Base-by-base conservation (phyloP, 257 asterid genomes). In the Solanum lignicaule region DNA sequence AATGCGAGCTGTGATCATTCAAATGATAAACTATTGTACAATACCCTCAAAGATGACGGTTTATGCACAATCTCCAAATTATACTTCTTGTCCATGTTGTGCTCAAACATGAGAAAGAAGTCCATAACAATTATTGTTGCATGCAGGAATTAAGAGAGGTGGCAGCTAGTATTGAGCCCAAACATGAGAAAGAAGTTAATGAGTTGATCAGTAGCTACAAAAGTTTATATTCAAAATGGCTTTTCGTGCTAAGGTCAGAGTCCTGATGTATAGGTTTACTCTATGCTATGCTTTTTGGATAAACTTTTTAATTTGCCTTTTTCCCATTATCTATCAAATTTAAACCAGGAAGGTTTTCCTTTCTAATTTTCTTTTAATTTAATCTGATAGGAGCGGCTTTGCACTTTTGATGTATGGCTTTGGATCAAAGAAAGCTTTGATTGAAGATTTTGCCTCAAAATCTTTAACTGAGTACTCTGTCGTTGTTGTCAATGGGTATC, bases 351-450 rank as follows among this genome's bases (percentile, higher is more conserved):
- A 21, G 52, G 10, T 74, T 35, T 36, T 74, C 18, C 83, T 21
- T 74, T 21, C 52, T 74, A 74, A 21, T 5, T 9, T 74, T 21
- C 39, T 35, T 20, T 23, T 74, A 21, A 35, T 35, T 35, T 74
- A 5, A 74, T 36, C 31, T 35, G 83, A 74, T 74, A 74, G 83
- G 94, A 92, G 95, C 81, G 98, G 98, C 14, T 95, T 94, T 89
- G 98, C 96, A 87, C 94, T 95, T 36, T 87, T 97, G 91, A 94
- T 95, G 98, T 95, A 97, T 91, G 99, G 99, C 7, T 97, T 95
- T 81, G 98, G 99, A 88, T 97, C 98, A 27, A 97, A 96, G 92
- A 97, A 93, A 88, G 91, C 91, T 29, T 90, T 97, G 91, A 87
- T 97, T 4, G 98, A 97, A 91, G 98, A 95, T 90, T 95, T 97